phyloP scores from a whole-genome alignment of 768 basidiomycete species.

The Trametes gibbosa region DNA sequence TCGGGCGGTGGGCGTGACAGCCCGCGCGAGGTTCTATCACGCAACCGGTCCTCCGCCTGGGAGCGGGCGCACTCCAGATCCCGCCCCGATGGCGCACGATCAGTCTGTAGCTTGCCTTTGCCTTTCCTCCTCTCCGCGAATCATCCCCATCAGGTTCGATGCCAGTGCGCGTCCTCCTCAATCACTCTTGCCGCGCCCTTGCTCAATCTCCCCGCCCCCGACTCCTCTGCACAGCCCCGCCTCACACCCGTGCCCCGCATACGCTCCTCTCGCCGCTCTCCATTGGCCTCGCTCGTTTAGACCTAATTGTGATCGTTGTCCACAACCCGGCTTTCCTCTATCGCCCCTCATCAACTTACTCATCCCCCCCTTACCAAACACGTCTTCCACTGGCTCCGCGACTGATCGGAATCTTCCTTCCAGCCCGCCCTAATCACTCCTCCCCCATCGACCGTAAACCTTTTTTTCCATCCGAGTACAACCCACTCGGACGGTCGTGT shows the following conservation, averaged over 20 bases:
- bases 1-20: constrained; percentile 6
- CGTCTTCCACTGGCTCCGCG: constrained; percentile 8
- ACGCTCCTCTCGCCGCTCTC: neutral
- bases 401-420: constrained; percentile 15
- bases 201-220: neutral
- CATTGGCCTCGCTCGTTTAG: constrained; percentile 10
- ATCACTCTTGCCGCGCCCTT: constrained; percentile 9
- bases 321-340: constrained; percentile 6
- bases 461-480: neutral
- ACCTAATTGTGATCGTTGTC: constrained; percentile 21
- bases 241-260: constrained; percentile 9
- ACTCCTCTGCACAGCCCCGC: constrained; percentile 10
- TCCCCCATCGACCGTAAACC: neutral
- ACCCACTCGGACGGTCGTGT: neutral
- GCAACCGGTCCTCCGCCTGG: constrained; percentile 7
- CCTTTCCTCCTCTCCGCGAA: constrained; percentile 13
- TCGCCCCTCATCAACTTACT: constrained; percentile 8
- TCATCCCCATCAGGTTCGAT: constrained; percentile 19
- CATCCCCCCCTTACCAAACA: constrained; percentile 16
- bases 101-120: constrained; percentile 8
- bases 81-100: constrained; percentile 1
- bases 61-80: constrained; percentile 12
- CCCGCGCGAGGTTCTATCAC: constrained; percentile 15
- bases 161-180: constrained; percentile 5
- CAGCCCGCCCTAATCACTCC: neutral